A percentile compares a stretch with the other conserved stretches of the same genome.
These are phyloP conservation scores for Furcasterigmium sp. DNA, from an alignment of 2,329 filamentous ascomycete species.

Conservation along the genomic window DNA sequence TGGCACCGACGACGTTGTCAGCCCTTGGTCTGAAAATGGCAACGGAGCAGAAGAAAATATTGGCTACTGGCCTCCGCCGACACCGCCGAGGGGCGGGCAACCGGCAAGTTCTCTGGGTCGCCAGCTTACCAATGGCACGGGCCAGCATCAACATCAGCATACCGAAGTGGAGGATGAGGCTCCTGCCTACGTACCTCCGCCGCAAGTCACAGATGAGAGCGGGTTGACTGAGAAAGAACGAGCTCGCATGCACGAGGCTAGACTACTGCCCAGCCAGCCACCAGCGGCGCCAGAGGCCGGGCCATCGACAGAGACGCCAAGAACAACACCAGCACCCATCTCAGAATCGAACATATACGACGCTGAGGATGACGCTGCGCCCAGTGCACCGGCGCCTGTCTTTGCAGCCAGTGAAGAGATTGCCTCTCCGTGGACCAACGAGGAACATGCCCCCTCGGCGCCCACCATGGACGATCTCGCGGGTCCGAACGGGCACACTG, in stretches of 20 bases:
- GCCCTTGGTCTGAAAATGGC: constrained; percentile 7
- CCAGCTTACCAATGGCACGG: constrained; percentile 5
- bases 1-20: constrained; percentile 23
- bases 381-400: neutral
- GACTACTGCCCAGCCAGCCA: constrained; percentile 76
- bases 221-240: constrained; percentile 77
- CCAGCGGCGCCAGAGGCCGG: constrained; percentile 33
- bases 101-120: constrained; percentile 2
- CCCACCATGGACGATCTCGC: constrained; percentile 41
- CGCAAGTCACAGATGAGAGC: constrained; percentile 54
- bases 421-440: constrained; percentile 2
- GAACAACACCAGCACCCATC: constrained; percentile 12
- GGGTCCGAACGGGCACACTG: constrained; percentile 30
- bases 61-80: constrained; percentile 8
- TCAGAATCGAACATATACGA: constrained; percentile 40
- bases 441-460: constrained; percentile 31
- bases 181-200: constrained; percentile 52
- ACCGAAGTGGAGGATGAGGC: constrained; percentile 16
- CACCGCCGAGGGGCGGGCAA: neutral
- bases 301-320: constrained; percentile 28
- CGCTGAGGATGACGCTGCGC: constrained; percentile 34
- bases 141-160: neutral
- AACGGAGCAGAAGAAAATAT: constrained; percentile 7
- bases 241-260: constrained; percentile 69
- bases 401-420: no score